Conservation (phyloP, 495 filamentous ascomycete species). For the Astrothelium subdiscretum region DNA sequence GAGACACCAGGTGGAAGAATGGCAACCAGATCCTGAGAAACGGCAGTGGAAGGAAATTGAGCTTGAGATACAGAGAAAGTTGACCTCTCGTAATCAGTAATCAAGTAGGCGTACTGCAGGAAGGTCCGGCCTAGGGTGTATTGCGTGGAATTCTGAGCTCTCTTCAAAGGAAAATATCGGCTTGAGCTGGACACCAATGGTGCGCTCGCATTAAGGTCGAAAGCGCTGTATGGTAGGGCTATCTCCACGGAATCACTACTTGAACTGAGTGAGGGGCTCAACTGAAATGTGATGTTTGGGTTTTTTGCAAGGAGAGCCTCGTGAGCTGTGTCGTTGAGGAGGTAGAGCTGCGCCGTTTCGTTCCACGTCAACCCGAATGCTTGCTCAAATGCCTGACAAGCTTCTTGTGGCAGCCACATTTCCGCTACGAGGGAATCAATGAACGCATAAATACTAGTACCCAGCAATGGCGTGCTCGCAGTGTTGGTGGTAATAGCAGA, state of each 20-base stretch:
- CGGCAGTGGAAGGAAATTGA: background rate
- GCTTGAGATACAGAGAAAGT: constrained; percentile 19
- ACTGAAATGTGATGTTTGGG: constrained; percentile 4
- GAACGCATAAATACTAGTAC: constrained; percentile 27
- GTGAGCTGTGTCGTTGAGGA: constrained; percentile 22
- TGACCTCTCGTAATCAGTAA: constrained; percentile 18
- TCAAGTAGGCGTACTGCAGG: constrained; percentile 19
- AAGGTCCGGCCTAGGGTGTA: constrained; percentile 21
- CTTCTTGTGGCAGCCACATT: constrained; percentile 50
- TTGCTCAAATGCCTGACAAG: constrained; percentile 52
- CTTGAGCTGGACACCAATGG: constrained; percentile 7
- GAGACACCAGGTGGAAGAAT: constrained; percentile 8
- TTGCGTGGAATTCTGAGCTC: constrained; percentile 18
- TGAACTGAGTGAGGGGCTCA: background rate
- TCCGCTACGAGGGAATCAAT: constrained; percentile 60
- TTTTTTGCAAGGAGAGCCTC: constrained; percentile 9
- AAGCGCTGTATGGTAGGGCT: constrained; percentile 19
- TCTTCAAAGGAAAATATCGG: constrained; percentile 21
- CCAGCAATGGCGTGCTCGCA: background rate
- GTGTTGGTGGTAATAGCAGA: constrained; percentile 1
- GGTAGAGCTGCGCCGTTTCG: constrained; percentile 36
- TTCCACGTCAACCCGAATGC: constrained; percentile 49
- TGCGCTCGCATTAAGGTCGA: constrained; percentile 15
- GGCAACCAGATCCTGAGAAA: constrained; percentile 12
- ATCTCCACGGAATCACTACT: constrained; percentile 12